These are phyloP conservation scores for Blastobotrys elegans DNA, from an alignment of 1,139 yeast genomes.

Conservation along the genomic window DNA sequence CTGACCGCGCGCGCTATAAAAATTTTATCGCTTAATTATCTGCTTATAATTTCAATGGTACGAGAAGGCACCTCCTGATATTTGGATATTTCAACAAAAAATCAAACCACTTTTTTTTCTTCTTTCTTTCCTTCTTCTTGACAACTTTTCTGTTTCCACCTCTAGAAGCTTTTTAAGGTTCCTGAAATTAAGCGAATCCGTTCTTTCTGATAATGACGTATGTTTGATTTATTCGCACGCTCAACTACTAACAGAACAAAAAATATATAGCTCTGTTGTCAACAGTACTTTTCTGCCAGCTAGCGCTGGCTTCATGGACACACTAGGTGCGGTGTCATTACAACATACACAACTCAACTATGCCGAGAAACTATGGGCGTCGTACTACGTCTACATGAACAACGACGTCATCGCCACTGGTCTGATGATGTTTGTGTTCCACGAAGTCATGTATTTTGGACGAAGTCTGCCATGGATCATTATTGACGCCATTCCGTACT, in stretches of 20 bases:
- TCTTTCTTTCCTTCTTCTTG: background rate
- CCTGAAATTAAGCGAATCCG: too few species aligned
- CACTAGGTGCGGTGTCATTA: conserved; percentile 17
- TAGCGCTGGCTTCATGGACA: conserved; percentile 21
- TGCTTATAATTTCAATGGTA: too few species aligned
- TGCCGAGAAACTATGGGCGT: conserved; percentile 73
- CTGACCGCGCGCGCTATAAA: too few species aligned
- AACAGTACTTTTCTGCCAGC: conserved; percentile 19
- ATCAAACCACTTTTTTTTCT: background rate
- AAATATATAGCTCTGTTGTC: conserved; percentile 14
- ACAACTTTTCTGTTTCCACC: background rate
- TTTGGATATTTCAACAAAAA: background rate
- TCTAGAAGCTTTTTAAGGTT: too few species aligned
- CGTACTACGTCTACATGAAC: conserved; percentile 70
- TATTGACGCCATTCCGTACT: conserved; percentile 71
- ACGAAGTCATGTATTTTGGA: conserved; percentile 80
- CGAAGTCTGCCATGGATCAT: conserved; percentile 85
- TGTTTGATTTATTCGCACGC: too few species aligned
- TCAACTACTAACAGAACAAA: background rate
- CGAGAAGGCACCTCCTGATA: too few species aligned
- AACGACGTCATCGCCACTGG: conserved; percentile 86
- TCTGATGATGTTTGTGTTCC: conserved; percentile 64
- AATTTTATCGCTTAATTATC: too few species aligned
- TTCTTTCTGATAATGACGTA: too few species aligned
- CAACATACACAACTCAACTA: conserved; percentile 21